Evolutionary conservation across 441 rosid genomes (phyloP).

Genomic region (Gossypium lobatum): DNA sequence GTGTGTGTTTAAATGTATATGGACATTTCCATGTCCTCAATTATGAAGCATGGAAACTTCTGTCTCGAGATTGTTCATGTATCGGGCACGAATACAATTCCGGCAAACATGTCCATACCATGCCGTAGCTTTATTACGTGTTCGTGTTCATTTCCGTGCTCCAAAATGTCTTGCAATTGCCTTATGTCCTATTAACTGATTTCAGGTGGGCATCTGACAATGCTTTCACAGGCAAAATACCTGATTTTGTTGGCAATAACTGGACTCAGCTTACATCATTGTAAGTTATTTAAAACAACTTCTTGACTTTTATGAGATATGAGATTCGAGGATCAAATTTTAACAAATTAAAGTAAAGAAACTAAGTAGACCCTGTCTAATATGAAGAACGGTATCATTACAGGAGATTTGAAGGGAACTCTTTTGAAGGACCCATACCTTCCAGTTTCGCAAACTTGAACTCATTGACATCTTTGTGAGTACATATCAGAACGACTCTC

Average conservation of each 20-base stretch:
- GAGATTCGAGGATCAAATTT: too few relatives aligned
- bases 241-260: constrained; percentile 31
- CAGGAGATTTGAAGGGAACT: constrained; percentile 65
- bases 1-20: too few relatives aligned
- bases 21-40: too few relatives aligned
- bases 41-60: too few relatives aligned
- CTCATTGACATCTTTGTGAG: constrained; percentile 56
- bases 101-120: too few relatives aligned
- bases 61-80: too few relatives aligned
- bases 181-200: not conserved
- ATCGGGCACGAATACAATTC: too few relatives aligned
- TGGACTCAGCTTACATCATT: constrained; percentile 18
- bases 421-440: constrained; percentile 61
- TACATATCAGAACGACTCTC: not conserved
- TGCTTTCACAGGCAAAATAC: constrained; percentile 44
- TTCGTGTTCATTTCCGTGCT: not conserved
- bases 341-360: too few relatives aligned
- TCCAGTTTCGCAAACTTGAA: constrained; percentile 41
- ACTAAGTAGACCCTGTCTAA: too few relatives aligned
- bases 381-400: too few relatives aligned
- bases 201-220: constrained; percentile 57
- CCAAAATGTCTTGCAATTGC: not conserved
- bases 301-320: too few relatives aligned
- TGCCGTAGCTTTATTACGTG: too few relatives aligned
- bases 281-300: not conserved